phyloP scores from a whole-genome alignment of 1,139 yeast genomes.

The Ashbya aceris region DNA sequence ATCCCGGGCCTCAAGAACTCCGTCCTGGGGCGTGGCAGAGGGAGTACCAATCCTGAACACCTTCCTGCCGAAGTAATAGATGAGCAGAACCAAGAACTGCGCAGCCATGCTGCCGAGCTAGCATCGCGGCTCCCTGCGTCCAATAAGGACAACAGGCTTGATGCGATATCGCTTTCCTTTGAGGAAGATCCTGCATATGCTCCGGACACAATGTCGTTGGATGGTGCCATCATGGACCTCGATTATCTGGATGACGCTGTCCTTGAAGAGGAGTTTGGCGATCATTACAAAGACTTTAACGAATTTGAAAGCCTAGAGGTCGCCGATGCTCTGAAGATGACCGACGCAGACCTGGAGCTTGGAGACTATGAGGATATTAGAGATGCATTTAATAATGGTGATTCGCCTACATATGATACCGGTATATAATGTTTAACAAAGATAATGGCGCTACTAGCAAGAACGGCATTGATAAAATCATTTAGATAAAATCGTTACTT shows the following conservation, averaged over 20 bases:
- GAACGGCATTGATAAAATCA: no score
- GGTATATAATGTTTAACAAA: background rate
- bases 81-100: conserved; percentile 5
- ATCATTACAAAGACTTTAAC: conserved; percentile 8
- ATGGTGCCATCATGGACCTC: conserved; percentile 1
- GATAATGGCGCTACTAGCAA: background rate
- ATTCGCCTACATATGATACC: conserved; percentile 20
- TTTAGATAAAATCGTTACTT: background rate
- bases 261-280: conserved; percentile 6
- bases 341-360: conserved; percentile 5
- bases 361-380: conserved; percentile 19
- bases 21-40: conserved; percentile 8
- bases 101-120: conserved; percentile 8
- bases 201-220: background rate
- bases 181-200: conserved; percentile 12
- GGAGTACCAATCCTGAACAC: conserved; percentile 13
- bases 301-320: conserved; percentile 5
- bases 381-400: conserved; percentile 27
- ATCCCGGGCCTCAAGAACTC: conserved; percentile 24
- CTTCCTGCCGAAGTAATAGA: conserved; percentile 6
- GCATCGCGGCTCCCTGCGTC: conserved; percentile 20
- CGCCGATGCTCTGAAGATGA: conserved; percentile 11
- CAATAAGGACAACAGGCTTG: conserved; percentile 20
- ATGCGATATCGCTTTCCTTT: conserved; percentile 23
- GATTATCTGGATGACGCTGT: conserved; percentile 7